Conservation (phyloP, 169 alveolate species). For the Eimeria maxima region DNA sequence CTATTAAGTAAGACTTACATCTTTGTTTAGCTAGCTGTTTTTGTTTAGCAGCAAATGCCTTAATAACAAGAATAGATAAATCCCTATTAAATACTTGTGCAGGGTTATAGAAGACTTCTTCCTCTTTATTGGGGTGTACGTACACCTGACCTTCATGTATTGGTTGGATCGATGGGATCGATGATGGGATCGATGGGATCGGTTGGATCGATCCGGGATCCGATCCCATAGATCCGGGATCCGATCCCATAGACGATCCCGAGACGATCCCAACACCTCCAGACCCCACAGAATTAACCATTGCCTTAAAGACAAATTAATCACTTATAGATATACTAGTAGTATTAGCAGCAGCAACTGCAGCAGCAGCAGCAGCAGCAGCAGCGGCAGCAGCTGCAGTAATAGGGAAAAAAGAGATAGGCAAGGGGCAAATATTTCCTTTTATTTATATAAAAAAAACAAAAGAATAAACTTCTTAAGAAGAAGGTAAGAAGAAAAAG, state of each 20-base stretch:
- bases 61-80: constrained; percentile 86
- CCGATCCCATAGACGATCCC: constrained; percentile 13
- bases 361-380: constrained; percentile 18
- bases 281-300: background rate
- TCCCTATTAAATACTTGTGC: constrained; percentile 96
- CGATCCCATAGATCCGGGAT: background rate
- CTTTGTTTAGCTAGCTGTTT: constrained; percentile 16
- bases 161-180: background rate
- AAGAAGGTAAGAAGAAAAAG: background rate
- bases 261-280: background rate
- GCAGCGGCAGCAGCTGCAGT: background rate
- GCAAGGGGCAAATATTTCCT: background rate
- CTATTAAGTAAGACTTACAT: background rate
- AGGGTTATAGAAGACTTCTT: constrained; percentile 90
- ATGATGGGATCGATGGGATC: background rate
- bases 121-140: constrained; percentile 68
- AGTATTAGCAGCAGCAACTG: background rate
- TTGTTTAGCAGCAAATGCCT: constrained; percentile 75
- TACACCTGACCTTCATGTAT: constrained; percentile 85
- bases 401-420: background rate
- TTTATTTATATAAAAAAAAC: background rate
- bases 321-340: background rate
- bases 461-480: background rate
- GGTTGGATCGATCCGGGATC: too few species aligned
- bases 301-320: background rate